Evolutionary conservation across 441 rosid species (phyloP).

Genomic region (Populus hybrid): DNA sequence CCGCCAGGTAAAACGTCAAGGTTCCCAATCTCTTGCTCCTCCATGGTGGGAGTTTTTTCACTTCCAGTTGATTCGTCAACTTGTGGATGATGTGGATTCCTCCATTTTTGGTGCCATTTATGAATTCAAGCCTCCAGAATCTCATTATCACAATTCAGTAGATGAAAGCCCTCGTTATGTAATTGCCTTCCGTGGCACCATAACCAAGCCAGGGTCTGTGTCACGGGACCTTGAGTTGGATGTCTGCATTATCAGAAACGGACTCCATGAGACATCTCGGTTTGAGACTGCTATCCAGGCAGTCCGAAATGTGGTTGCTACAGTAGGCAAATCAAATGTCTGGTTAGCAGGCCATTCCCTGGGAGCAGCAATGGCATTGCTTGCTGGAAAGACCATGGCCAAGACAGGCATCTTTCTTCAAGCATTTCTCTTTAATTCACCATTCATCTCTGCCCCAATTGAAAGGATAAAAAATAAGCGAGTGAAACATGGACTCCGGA

Average conservation of each 20-base stretch:
- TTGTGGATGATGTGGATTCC: constrained; percentile 72
- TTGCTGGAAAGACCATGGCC: constrained; percentile 77
- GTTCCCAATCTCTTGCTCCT: constrained; percentile 60
- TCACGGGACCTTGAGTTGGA: constrained; percentile 70
- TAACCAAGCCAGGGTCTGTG: constrained; percentile 67
- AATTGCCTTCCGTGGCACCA: constrained; percentile 79
- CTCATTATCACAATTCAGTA: constrained; percentile 20
- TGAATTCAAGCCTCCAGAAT: constrained; percentile 50
- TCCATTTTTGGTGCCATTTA: constrained; percentile 86
- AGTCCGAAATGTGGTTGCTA: constrained; percentile 59
- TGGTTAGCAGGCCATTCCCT: constrained; percentile 96
- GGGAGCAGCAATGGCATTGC: constrained; percentile 83
- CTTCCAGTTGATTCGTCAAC: constrained; percentile 54
- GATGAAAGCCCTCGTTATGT: constrained; percentile 56
- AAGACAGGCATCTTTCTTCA: constrained; percentile 51
- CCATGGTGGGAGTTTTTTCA: constrained; percentile 91
- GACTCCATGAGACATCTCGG: constrained; percentile 72
- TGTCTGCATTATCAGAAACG: constrained; percentile 58
- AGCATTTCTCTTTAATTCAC: constrained; percentile 80
- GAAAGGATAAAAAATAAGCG: constrained; percentile 66
- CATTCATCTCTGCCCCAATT: constrained; percentile 72
- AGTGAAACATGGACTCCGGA: constrained; percentile 66
- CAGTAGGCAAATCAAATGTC: constrained; percentile 59
- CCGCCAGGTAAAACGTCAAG: constrained; percentile 74
- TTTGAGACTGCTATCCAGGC: constrained; percentile 81